phyloP scores from a whole-genome alignment of 345 rosid species.

The Populus tremula region DNA sequence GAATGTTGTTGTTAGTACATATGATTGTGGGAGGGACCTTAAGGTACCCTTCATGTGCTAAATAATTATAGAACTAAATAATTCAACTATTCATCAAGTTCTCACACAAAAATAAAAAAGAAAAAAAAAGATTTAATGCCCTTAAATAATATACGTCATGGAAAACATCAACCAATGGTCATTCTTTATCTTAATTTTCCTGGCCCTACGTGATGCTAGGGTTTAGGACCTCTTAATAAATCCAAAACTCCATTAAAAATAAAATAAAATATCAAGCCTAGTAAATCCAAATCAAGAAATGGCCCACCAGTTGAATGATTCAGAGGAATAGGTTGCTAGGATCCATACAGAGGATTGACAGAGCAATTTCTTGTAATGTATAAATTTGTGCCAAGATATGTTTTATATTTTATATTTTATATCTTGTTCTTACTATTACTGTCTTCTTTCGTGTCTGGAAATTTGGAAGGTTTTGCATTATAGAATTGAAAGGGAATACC shows the following conservation, averaged over 20 bases:
- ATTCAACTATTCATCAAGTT: background rate
- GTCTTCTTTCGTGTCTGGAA: constrained; percentile 22
- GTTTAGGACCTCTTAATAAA: constrained; percentile 10
- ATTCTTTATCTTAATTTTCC: constrained; percentile 2
- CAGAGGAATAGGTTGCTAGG: constrained; percentile 37
- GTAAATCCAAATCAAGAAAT: constrained; percentile 22
- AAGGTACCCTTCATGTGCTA: background rate
- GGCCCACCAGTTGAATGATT: constrained; percentile 49
- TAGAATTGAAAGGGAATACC: constrained; percentile 27
- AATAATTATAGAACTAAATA: too few species aligned
- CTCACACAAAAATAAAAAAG: too few species aligned
- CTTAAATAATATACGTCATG: constrained; percentile 3
- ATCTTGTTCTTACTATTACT: constrained; percentile 3
- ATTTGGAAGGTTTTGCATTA: constrained; percentile 43
- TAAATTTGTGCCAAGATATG: background rate
- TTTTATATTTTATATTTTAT: background rate
- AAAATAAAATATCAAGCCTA: background rate
- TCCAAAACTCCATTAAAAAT: constrained; percentile 10
- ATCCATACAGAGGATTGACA: constrained; percentile 34
- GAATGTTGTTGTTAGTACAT: background rate
- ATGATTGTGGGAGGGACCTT: background rate
- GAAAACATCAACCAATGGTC: constrained; percentile 20
- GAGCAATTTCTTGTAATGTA: constrained; percentile 23
- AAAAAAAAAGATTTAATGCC: background rate
- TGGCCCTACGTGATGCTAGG: constrained; percentile 21